Base-by-base conservation (phyloP, 2,329 filamentous ascomycete genomes). In the Penicillium italicum region DNA sequence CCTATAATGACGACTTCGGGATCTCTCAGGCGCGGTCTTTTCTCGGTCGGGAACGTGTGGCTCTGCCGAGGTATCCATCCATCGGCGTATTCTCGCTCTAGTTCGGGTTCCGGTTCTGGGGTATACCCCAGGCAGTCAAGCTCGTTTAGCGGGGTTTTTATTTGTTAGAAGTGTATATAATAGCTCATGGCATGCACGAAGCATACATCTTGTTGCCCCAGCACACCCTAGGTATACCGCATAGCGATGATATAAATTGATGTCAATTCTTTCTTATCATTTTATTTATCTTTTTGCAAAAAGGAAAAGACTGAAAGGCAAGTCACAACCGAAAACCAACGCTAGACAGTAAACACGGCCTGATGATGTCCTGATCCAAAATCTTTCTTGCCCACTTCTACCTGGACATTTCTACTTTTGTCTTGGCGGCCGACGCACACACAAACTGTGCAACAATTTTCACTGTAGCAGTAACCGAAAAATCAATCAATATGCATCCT, bases 21-120 rank as follows among this genome's bases (percentile, higher is more conserved):
- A 62, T 62, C 44, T 44, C 52, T 45, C 37, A 41, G 28, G 5
- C n/a, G n/a, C 37, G 37, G 28, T 38, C 24, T 24, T 53, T 41
- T 54, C 38, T 57, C 61, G 62, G 59, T 59, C 62, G 62, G 56
- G 30, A 40, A 36, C 18, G 18, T 5, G 20, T 44, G 12, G 41
- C 24, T 49, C 46, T 59, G 28, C 62, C 60, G 57, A 64, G 47
- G 48, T 22, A 46, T 40, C 26, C 34, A 56, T 62, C 59, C 34
- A 56, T 62, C 59, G 63, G 50, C 50, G 63, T 59, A 63, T 64
- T 64, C 60, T 65, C 62, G 62, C 58, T 44, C 4, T 20, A 20
- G 34, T 47, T 49, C 24, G 40, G 31, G 43, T 43, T 50, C 45
- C 42, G 37, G 50, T 28, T 28, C 36, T 44, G 22, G 22, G 30